These are phyloP conservation scores for Penicillium verrucosum DNA, from an alignment of 2,329 filamentous ascomycete genomes.

Conservation along the genomic window DNA sequence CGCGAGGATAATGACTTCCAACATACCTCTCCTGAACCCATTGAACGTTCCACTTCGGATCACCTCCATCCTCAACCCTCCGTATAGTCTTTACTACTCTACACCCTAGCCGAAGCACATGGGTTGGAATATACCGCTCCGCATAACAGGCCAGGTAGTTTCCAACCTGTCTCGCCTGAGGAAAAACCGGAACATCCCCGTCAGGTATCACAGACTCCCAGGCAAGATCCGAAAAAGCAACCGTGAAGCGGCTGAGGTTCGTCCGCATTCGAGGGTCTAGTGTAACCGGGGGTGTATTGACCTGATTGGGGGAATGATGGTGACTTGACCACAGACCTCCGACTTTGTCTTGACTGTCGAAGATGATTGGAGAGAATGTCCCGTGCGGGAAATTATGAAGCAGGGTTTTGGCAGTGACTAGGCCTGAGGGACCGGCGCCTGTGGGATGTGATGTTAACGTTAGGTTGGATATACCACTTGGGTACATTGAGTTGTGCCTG, in stretches of 20 bases:
- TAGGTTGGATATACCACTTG: not conserved
- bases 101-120: conserved; percentile 51
- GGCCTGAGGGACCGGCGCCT: conserved; percentile 68
- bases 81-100: conserved; percentile 33
- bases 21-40: conserved; percentile 24
- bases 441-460: conserved; percentile 5
- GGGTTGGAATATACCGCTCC: conserved; percentile 52
- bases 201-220: conserved; percentile 56
- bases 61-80: conserved; percentile 9
- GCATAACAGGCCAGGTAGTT: conserved; percentile 66
- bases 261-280: conserved; percentile 58
- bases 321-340: conserved; percentile 72
- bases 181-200: conserved; percentile 58
- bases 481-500: not conserved
- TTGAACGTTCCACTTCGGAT: conserved; percentile 43
- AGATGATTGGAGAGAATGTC: conserved; percentile 66
- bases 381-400: conserved; percentile 55
- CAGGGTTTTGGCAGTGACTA: conserved; percentile 70
- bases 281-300: conserved; percentile 1
- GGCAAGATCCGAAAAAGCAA: conserved; percentile 60
- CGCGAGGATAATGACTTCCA: not conserved
- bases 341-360: conserved; percentile 62
- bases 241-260: conserved; percentile 75
- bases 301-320: not conserved
- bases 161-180: conserved; percentile 73